phyloP scores from a whole-genome alignment of 179 eudicot genomes.

The Beta lomatogona region DNA sequence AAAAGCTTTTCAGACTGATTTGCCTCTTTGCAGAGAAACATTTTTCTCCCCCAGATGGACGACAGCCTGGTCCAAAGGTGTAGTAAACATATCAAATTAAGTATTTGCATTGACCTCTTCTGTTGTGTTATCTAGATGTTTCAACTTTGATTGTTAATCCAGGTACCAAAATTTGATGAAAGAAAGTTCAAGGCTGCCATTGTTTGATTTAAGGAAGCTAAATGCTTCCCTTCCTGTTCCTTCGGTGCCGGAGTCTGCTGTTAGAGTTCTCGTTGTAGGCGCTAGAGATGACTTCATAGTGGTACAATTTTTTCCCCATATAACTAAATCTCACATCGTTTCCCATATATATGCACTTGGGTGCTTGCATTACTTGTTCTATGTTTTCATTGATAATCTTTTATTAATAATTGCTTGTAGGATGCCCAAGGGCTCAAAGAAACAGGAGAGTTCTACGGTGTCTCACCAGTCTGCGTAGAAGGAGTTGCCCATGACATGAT shows the following conservation, averaged over 20 bases:
- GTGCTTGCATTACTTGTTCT: neutral
- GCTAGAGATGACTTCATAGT: constrained; percentile 86
- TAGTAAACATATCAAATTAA: too few relatives aligned
- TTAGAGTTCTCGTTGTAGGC: constrained; percentile 68
- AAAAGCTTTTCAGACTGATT: constrained; percentile 84
- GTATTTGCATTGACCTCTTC: too few relatives aligned
- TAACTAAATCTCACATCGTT: neutral
- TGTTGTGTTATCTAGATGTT: neutral
- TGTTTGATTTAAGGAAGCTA: constrained; percentile 90
- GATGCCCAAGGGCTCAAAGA: constrained; percentile 79
- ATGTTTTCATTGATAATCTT: too few relatives aligned
- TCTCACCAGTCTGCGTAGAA: constrained; percentile 62
- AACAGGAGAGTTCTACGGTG: constrained; percentile 78
- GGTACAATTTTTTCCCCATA: constrained; percentile 37
- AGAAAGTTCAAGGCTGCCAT: constrained; percentile 89
- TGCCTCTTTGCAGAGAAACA: constrained; percentile 84
- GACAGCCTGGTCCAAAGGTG: constrained; percentile 65
- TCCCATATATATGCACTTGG: neutral
- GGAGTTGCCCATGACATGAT: constrained; percentile 92
- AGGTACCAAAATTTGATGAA: constrained; percentile 88
- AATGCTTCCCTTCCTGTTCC: constrained; percentile 95
- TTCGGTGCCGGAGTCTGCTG: constrained; percentile 50
- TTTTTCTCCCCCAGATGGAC: constrained; percentile 83
- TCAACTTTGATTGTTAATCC: constrained; percentile 19
- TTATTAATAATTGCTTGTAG: constrained; percentile 35